A percentile compares a stretch with the other conserved stretches of the same genome.
phyloP scores from a whole-genome alignment of 2,329 filamentous ascomycete genomes.

The Sporothrix euskadiensis region DNA sequence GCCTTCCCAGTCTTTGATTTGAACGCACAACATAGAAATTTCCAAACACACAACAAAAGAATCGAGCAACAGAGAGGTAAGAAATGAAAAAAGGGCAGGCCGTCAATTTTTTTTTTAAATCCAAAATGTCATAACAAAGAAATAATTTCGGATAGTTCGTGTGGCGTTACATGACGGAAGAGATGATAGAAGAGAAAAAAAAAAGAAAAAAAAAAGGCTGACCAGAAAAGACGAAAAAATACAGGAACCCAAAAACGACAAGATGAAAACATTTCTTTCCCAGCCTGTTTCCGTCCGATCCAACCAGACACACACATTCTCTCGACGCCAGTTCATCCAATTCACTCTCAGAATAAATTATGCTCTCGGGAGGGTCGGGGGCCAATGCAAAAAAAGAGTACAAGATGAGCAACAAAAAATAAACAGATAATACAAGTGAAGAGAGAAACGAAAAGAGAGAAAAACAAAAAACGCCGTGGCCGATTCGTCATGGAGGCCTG shows the following conservation, averaged over 20 bases:
- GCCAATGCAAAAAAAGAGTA: background rate
- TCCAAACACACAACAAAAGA: background rate
- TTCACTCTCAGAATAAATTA: slow-evolving; percentile 1
- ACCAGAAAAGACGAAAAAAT: background rate
- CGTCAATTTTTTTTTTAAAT: slow-evolving; percentile 23
- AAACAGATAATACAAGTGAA: slow-evolving; percentile 1
- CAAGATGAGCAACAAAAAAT: background rate
- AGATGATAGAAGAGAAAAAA: background rate
- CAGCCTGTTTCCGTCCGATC: background rate
- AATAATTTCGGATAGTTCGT: slow-evolving; percentile 18
- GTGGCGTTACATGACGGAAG: slow-evolving; percentile 9
- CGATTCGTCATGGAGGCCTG: slow-evolving; percentile 24
- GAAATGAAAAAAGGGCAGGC: slow-evolving; percentile 18
- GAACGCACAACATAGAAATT: background rate
- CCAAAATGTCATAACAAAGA: slow-evolving; percentile 30
- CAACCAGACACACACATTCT: background rate
- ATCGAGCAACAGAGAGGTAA: slow-evolving; percentile 1
- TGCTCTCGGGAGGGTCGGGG: background rate
- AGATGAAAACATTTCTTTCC: too few relatives aligned
- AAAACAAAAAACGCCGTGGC: slow-evolving; percentile 19
- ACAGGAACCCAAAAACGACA: background rate
- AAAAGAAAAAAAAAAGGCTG: background rate
- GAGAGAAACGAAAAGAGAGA: background rate
- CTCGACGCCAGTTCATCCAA: background rate
- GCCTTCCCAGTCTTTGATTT: background rate